phyloP scores from a whole-genome alignment of 352 stramenopile species.

The Phytopythium sindhum region DNA sequence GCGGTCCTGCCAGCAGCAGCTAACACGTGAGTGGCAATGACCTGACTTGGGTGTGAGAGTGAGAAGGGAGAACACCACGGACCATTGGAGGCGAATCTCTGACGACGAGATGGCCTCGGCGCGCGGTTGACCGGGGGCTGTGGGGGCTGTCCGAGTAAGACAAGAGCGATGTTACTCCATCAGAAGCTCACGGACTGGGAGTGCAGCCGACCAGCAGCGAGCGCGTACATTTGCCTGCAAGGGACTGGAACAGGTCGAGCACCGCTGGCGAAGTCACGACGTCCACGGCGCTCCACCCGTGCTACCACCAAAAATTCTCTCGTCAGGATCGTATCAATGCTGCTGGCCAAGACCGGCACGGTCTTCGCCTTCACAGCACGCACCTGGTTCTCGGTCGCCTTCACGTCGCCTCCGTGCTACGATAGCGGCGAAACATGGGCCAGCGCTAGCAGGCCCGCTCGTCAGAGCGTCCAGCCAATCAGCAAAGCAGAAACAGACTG shows the following conservation, averaged over 20 bases:
- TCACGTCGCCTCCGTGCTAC: conserved; percentile 52
- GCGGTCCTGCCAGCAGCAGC: conserved; percentile 18
- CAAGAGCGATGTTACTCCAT: not conserved
- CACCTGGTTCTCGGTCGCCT: conserved; percentile 42
- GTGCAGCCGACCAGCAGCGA: not conserved
- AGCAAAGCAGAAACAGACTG: not conserved
- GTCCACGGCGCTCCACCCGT: conserved; percentile 56
- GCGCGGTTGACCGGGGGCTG: conserved; percentile 10
- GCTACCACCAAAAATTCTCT: conserved; percentile 19
- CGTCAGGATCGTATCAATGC: not conserved
- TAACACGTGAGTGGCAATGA: not conserved
- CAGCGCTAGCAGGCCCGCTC: not conserved
- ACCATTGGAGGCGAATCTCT: not conserved
- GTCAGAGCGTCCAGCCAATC: not conserved
- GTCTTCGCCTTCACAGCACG: not conserved
- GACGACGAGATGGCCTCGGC: not conserved
- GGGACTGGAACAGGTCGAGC: conserved; percentile 34
- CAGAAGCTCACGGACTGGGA: not conserved
- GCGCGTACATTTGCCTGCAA: conserved; percentile 36
- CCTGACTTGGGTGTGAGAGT: not conserved
- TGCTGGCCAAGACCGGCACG: too few species aligned
- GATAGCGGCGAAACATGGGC: conserved; percentile 16
- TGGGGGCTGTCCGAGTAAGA: conserved; percentile 26
- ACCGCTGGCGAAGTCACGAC: conserved; percentile 47
- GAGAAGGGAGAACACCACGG: not conserved